A percentile compares a stretch with the other conserved stretches of the same genome.
These are phyloP conservation scores for Fusarium drepaniforme DNA, from an alignment of 2,329 filamentous ascomycete genomes.

Conservation along the genomic window DNA sequence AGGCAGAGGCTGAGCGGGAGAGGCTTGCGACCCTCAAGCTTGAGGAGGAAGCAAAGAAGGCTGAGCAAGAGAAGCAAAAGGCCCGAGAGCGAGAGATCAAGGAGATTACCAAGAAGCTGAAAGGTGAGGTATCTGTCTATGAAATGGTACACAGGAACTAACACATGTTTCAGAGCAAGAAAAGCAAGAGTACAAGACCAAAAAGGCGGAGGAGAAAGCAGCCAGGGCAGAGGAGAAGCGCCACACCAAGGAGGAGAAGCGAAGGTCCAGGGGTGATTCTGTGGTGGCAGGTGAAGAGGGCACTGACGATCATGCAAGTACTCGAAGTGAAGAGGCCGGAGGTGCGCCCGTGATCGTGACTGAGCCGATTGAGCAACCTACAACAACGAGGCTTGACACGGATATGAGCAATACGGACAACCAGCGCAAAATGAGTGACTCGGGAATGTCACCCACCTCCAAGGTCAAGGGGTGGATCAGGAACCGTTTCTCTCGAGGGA, in stretches of 20 bases:
- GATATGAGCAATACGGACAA: conserved; percentile 24
- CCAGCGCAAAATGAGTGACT: conserved; percentile 35
- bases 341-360: conserved; percentile 19
- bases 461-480: conserved; percentile 69
- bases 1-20: conserved; percentile 78
- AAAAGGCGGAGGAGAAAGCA: conserved; percentile 49
- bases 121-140: conserved; percentile 60
- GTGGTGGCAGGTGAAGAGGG: conserved; percentile 23
- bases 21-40: conserved; percentile 74
- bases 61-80: conserved; percentile 61
- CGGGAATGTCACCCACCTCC: conserved; percentile 49
- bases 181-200: conserved; percentile 53
- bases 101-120: conserved; percentile 66
- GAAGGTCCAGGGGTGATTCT: conserved; percentile 52
- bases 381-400: conserved; percentile 25
- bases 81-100: conserved; percentile 65
- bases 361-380: conserved; percentile 2
- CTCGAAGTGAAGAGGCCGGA: conserved; percentile 19
- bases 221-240: conserved; percentile 67
- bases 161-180: conserved; percentile 55
- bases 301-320: conserved; percentile 24
- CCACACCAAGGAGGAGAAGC: conserved; percentile 64
- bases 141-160: conserved; percentile 54
- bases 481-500: conserved; percentile 62
- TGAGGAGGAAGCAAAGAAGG: conserved; percentile 68